phyloP scores from a whole-genome alignment of 2,329 filamentous ascomycete species.

The Paradendryphiella salina region DNA sequence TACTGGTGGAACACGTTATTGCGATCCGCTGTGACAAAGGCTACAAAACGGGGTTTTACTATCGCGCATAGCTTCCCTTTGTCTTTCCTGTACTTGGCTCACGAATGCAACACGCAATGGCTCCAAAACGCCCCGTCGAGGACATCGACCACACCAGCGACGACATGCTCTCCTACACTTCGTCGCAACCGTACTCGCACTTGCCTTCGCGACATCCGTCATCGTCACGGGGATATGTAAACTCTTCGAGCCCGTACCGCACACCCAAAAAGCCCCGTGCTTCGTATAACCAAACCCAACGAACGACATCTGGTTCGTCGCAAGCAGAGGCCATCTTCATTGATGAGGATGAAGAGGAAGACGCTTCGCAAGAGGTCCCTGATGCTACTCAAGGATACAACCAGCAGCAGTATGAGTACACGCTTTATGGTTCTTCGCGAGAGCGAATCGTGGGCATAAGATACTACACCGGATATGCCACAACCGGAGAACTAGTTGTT shows the following conservation, averaged over 20 bases:
- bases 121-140: slow-evolving; percentile 13
- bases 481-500: slow-evolving; percentile 41
- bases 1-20: no score
- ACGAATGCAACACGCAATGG: slow-evolving; percentile 2
- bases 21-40: slow-evolving; percentile 1
- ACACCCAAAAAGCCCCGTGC: slow-evolving; percentile 37
- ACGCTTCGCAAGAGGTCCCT: slow-evolving; percentile 36
- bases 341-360: slow-evolving; percentile 35
- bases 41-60: not conserved
- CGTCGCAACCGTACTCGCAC: no score
- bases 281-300: slow-evolving; percentile 10
- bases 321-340: slow-evolving; percentile 33
- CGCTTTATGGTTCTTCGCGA: slow-evolving; percentile 46
- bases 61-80: not conserved
- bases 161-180: slow-evolving; percentile 13
- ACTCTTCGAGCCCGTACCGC: slow-evolving; percentile 12
- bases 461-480: slow-evolving; percentile 44
- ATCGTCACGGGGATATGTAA: no score
- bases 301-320: slow-evolving; percentile 27
- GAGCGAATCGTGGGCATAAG: slow-evolving; percentile 63
- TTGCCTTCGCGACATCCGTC: no score
- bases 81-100: not conserved
- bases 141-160: slow-evolving; percentile 15
- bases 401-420: slow-evolving; percentile 30
- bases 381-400: slow-evolving; percentile 33